Evolutionary conservation across 2,329 filamentous ascomycete species (phyloP), one percentile per base, ranked within the genome.

Genomic region (Colletotrichum sp.): DNA sequence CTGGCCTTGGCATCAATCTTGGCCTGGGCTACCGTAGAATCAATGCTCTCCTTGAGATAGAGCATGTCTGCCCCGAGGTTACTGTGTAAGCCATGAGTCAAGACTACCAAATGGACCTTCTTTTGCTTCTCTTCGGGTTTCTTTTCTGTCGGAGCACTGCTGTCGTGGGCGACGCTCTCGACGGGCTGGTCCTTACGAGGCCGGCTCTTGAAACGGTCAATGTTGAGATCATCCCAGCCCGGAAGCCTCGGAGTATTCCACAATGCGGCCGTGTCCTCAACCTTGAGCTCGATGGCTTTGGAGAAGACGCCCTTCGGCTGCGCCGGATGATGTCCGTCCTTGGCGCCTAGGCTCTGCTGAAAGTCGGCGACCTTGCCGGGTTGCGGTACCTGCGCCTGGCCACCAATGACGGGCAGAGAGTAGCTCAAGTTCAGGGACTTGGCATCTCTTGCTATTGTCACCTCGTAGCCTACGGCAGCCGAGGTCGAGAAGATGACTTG

Each of bases 51-150:
- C 82, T 99, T 99, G 83, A 99, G 86, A 82, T 95, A 99, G 24
- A 99, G 88, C 97, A 99, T 98, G 83, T 99, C 97, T 26, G 96
- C 94, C 7, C 97, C 95, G 14, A 98, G 89, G 83, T 99, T 99
- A 84, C 96, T 98, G 84, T 99, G 97, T 77, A 99, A 85, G 0
- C 97, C 97, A 85, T 99, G 97, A 0, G 97, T 98, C 65, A 99
- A 86, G 38, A 99, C 89, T 28, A 99, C 97, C 56, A 99, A 87
- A 82, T 99, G 97, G 3, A 99, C 89, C 78, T 94, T 96, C 85
- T 95, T 95, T 78, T 90, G 90, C 82, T 92, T 94, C 77, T 85
- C 89, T 58, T 84, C 81, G 62, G 76, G 72, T 79, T 83, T 67
- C 68, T 68, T 69, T 68, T 79, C 79, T 68, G 81, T 74, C 28